Base-by-base conservation (phyloP, 306 rosid genomes). In the Trichosanthes truncata region DNA sequence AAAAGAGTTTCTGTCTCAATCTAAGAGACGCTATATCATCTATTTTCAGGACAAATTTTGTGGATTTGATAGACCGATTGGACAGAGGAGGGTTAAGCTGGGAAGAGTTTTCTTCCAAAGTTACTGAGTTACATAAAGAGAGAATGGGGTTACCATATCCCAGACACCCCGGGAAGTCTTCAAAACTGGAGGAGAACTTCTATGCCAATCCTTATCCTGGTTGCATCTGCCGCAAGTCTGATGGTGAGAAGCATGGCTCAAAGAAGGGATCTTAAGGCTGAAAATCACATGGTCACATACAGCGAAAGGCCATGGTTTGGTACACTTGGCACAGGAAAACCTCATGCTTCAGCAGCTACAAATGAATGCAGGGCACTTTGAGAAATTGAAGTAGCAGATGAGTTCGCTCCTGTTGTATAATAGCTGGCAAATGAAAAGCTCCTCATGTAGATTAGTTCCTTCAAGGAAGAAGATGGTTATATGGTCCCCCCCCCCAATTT, bases 141-240 rank as follows among this genome's bases (percentile, higher is more conserved):
- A 83, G 99, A 69, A 89, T 86, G 14, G 98, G 99, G 26, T 88
- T 86, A 6, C 98, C 99, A 56, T 91, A 90, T 86, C 85, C 31
- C 45, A 87, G 99, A 84, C 89, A 80, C 20, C 61, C 87, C 10
- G 98, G 98, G 74, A 93, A 93, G 78, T 83, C 89, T 4, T 95
- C 98, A 4, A 93, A 95, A 83, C 79, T 68, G 21, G 99, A 96
- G 87, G 99, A 96, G 90, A 93, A 93, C 61, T 96, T 96, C 85
- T 96, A 81, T 14, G 98, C 99, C 20, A 96, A 96, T 79, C 99
- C 99, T 33, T 86, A 87, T 78, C 99, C 98, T 7, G 98, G 97
- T 80, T 96, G 99, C 60, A 83, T 96, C 40, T 96, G 99, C 77
- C 81, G 88, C 91, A 89, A 76, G 79, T 78, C 92, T 46, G 83